Evolutionary conservation across 1,284 basidiomycete species (phyloP), one percentile per base, ranked within the genome.

Genomic region (Fomitopsis schrenkii): DNA sequence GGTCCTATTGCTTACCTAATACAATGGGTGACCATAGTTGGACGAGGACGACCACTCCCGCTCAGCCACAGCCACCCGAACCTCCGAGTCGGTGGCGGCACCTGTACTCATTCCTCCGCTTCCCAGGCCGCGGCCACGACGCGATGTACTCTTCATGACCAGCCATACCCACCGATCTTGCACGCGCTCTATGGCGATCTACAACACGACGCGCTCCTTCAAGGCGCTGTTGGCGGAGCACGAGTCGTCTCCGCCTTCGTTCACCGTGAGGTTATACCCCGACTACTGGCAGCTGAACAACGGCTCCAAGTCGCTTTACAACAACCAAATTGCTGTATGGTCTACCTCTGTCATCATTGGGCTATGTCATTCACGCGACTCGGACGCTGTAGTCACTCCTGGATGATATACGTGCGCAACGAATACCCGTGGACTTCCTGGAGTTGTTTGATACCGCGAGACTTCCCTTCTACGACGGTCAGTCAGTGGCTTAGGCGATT

Each of bases 381-480:
- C 36, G 40, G 10, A 4, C 6, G 10, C 22, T 52, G 22, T 64
- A 93, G 90, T 86, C 86, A 42, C 72, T 93, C 8, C 76, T 93
- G 41, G 91, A 93, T 66, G 90, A 93, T 70, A 86, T 93, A 60
- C 82, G 89, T 52, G 85, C 87, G 9, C 84, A 89, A 67, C 81
- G 88, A 50, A 91, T 93, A 79, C 91, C 91, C 15, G 85, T 88
- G 33, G 91, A 93, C 75, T 91, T 91, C 70, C 77, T 93, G 7
- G 87, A 91, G 65, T 74, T 91, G 42, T 91, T 93, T 66, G 88
- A 93, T 64, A 73, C 80, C 19, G 83, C 84, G 8, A 79, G 79
- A 59, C 79, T 91, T 3, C 87, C 88, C 17, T 93, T 91, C 73
- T 93, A 92, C 71, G 88, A 93, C 71, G 91, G 91, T 91, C 53